Conservation (phyloP, 1,139 yeast genomes). For the Pichia sp. region DNA sequence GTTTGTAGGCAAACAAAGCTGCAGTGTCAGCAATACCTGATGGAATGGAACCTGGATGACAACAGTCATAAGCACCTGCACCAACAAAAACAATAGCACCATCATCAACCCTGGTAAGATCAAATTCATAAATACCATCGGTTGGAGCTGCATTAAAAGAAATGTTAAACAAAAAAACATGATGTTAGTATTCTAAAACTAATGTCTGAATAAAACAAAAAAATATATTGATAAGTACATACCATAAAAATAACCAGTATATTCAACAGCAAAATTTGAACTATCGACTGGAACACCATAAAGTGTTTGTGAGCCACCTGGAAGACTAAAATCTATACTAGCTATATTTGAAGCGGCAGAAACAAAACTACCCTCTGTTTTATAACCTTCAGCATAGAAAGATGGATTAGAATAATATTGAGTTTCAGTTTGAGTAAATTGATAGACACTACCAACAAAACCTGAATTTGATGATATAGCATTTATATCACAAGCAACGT, state of each 20-base stretch:
- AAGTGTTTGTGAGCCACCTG: slow-evolving; percentile 1
- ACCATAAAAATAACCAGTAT: slow-evolving; percentile 13
- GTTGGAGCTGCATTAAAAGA: slow-evolving; percentile 11
- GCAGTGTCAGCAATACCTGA: slow-evolving; percentile 7
- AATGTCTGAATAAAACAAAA: background rate
- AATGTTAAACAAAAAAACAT: background rate
- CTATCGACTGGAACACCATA: slow-evolving; percentile 4
- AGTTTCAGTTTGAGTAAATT: background rate
- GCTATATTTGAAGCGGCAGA: slow-evolving; percentile 3
- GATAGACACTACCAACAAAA: slow-evolving; percentile 6
- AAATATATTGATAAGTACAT: background rate
- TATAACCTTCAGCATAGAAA: slow-evolving; percentile 9
- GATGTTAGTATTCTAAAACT: background rate
- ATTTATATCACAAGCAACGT: slow-evolving; percentile 9
- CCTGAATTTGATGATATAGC: slow-evolving; percentile 9
- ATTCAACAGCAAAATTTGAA: slow-evolving; percentile 11
- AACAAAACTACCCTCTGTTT: background rate
- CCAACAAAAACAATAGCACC: slow-evolving; percentile 25
- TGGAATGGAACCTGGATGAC: slow-evolving; percentile 16
- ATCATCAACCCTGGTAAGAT: slow-evolving; percentile 24
- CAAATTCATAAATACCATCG: slow-evolving; percentile 25
- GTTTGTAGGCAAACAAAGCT: slow-evolving; percentile 5
- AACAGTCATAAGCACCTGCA: slow-evolving; percentile 27
- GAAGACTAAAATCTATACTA: slow-evolving; percentile 3
- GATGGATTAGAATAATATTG: slow-evolving; percentile 1